Evolutionary conservation across 192 early-diverging fungal genomes (phyloP), one percentile per base, ranked within the genome.

Genomic region (Entophlyctis luteolus): DNA sequence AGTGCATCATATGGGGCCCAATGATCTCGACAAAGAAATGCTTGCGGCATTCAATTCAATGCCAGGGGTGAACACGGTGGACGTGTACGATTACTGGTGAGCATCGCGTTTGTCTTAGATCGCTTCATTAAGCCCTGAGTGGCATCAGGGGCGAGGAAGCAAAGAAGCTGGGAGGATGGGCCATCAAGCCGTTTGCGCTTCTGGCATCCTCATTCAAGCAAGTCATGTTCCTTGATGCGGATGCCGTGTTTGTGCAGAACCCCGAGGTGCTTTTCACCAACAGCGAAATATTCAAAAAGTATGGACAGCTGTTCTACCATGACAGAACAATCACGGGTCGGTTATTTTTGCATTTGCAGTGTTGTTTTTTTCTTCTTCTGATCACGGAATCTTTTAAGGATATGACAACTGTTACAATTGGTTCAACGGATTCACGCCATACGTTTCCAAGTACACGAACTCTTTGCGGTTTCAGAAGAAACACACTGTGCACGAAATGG

Each of bases 211-310:
- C 54, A 27, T 90, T 88, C 76, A 58, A 69, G 31, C 76, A 89
- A 31, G 79, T 82, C 18, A 85, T 90, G 47, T 71, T 90, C 55
- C 70, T 89, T 46, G 89, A 90, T 69, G 81, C 89, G 5, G 89
- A 90, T 68, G 88, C 84, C 2, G 70, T 85, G 23, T 87, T 88
- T 49, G 57, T 90, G 33, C 78, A 84, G 57, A 68, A 75, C 56
- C 89, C 89, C 0, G 74, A 72, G 28, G 65, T 65, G 3, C 32
- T 89, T 5, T 88, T 88, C 63, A 29, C 22, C 22, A 14, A 35
- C 34, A 55, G 23, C 36, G 18, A 34, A 39, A 72, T 16, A 77
- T 87, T 65, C 59, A 55, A n/a, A 75, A 72, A n/a, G 79, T 84
- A 55, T 36, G 68, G 65, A 60, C 72, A n/a, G 83, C 65, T 87